phyloP scores from a whole-genome alignment of 208 protist species.

The Trypanosomatidae sp. region DNA sequence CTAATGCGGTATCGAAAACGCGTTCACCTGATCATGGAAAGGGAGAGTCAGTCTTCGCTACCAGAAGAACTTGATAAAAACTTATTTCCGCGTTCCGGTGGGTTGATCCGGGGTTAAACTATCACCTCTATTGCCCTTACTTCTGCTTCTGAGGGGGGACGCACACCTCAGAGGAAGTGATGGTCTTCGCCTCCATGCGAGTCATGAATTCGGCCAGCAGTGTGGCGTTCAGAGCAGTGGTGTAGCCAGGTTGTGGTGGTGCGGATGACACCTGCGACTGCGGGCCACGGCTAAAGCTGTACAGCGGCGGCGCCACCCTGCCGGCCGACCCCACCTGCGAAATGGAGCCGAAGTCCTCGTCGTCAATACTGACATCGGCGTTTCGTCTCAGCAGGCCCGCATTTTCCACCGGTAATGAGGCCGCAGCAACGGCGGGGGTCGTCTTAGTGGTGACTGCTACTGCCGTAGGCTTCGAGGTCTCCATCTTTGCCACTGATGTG shows the following conservation, averaged over 20 bases:
- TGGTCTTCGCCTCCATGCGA: slow-evolving; percentile 16
- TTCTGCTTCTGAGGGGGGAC: background rate
- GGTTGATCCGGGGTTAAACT: background rate
- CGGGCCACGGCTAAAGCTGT: slow-evolving; percentile 18
- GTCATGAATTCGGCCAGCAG: slow-evolving; percentile 8
- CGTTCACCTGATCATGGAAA: background rate
- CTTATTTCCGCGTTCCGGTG: background rate
- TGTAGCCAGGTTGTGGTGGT: slow-evolving; percentile 10
- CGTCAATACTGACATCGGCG: slow-evolving; percentile 1
- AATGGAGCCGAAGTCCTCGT: slow-evolving; percentile 24
- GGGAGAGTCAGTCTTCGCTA: background rate
- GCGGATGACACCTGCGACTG: slow-evolving; percentile 20
- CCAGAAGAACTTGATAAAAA: background rate
- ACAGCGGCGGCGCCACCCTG: slow-evolving; percentile 8
- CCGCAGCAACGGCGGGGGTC: background rate
- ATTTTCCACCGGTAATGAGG: background rate
- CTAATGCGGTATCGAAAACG: background rate
- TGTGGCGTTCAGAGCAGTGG: background rate
- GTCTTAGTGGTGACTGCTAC: background rate
- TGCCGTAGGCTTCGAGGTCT: background rate
- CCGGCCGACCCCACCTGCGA: slow-evolving; percentile 15
- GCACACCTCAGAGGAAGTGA: slow-evolving; percentile 16
- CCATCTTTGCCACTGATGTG: background rate
- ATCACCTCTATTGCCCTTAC: background rate
- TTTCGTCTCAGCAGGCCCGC: background rate